Evolutionary conservation across 495 filamentous ascomycete genomes (phyloP), one percentile per base, ranked within the genome.

Genomic region (Parathielavia appendiculata): DNA sequence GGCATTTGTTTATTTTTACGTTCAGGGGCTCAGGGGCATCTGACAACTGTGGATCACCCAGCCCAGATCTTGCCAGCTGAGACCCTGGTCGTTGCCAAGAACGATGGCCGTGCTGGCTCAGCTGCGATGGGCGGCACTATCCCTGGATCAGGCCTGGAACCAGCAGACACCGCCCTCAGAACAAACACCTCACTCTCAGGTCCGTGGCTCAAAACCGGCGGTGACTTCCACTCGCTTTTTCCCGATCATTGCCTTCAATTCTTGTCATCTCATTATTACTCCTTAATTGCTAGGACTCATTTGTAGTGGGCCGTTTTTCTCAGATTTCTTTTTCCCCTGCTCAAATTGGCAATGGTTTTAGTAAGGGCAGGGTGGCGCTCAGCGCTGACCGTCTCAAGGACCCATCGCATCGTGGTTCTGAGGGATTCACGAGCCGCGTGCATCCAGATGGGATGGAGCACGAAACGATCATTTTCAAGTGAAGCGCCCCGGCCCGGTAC

Each of bases 11-110:
- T 6, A 8, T 26, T 23, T 17, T 6, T 17, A 46, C 10, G 8
- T 30, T 52, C 50, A 52, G 50, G 50, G 50, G 50, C 50, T 52
- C 50, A 52, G 50, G 50, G 50, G 50, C 32, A 34, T 11, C 17
- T 51, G 38, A 30, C 38, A 41, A 36, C 45, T 47, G 45, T 13
- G 5, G n/a, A 9, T 5, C 38, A 45, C 16, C 40, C 32, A 22
- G 40, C 16, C 11, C 3, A 8, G 40, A 30, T 6, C 26, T 2
- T 2, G 3, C 26, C 26, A 30, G n/a, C n/a, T n/a, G n/a, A n/a
- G n/a, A 30, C 26, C 26, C 26, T 6, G 26, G 26, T 30, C 26
- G 26, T 6, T 6, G 50, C 50, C 50, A 52, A 52, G 50, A 52
- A 22, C 17, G 8, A 16, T 23, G n/a, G n/a, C n/a, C n/a, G n/a